A percentile compares a stretch with the other conserved stretches of the same genome.
Evolutionary conservation across 2,329 filamentous ascomycete genomes (phyloP).

Genomic region (Epichloe aotearoae): DNA sequence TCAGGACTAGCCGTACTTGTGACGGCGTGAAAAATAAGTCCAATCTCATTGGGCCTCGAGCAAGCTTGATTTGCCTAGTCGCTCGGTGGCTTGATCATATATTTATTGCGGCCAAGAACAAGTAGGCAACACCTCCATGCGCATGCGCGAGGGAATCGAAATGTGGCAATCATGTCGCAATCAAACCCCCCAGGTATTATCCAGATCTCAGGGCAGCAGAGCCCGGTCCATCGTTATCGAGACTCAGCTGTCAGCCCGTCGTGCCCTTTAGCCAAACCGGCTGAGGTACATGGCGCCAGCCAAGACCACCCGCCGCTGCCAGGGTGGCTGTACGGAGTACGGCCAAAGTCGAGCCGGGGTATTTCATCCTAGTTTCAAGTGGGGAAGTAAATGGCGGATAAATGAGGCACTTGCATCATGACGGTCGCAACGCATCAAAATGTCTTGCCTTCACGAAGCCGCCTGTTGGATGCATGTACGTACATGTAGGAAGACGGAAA

Average conservation of each 20-base stretch:
- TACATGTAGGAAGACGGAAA: too few species aligned
- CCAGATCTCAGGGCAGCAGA: not conserved
- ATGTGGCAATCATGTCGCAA: not conserved
- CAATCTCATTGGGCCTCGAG: too few species aligned
- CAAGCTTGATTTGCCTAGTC: too few species aligned
- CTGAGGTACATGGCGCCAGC: not conserved
- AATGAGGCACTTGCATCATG: not conserved
- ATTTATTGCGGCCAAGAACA: too few species aligned
- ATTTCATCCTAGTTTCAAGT: not conserved
- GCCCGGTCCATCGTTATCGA: too few species aligned
- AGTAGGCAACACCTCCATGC: too few species aligned
- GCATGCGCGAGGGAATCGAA: too few species aligned
- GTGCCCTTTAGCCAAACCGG: not conserved
- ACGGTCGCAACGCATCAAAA: not conserved
- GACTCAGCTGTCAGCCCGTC: not conserved
- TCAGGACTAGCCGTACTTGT: too few species aligned
- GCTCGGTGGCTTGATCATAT: not conserved
- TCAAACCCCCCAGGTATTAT: not conserved
- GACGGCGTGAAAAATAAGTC: not conserved
- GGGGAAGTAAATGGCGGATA: not conserved
- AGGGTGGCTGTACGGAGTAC: too few species aligned
- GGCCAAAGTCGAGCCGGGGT: not conserved
- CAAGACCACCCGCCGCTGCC: too few species aligned
- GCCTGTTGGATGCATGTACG: too few species aligned
- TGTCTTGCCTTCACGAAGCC: too few species aligned